phyloP scores from a whole-genome alignment of 2,329 filamentous ascomycete genomes.

The Nemania serpens region DNA sequence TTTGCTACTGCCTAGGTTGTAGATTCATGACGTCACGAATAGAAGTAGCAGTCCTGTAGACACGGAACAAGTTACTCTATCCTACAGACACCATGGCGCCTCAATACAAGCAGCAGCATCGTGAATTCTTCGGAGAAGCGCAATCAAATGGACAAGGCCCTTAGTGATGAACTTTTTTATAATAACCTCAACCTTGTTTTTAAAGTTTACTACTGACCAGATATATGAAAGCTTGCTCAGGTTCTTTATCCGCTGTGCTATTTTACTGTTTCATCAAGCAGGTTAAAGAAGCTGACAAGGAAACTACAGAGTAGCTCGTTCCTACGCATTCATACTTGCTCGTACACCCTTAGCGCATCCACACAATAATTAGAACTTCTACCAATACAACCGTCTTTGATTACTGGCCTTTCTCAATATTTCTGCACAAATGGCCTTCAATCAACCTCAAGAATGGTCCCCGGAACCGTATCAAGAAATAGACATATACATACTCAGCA shows the following conservation, averaged over 20 bases:
- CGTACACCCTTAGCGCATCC: conserved; percentile 18
- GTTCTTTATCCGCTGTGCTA: conserved; percentile 25
- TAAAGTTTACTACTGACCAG: conserved; percentile 24
- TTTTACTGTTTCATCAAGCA: conserved; percentile 27
- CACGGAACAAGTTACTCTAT: no score
- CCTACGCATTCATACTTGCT: conserved; percentile 20
- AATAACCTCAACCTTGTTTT: conserved; percentile 20
- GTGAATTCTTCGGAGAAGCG: conserved; percentile 44
- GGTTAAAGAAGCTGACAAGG: conserved; percentile 21
- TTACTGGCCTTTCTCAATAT: conserved; percentile 25
- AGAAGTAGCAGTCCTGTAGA: conserved; percentile 11
- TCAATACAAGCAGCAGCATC: conserved; percentile 42
- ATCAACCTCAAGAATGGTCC: conserved; percentile 25
- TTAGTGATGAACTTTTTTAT: conserved; percentile 44
- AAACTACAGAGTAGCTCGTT: conserved; percentile 22
- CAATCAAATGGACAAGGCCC: conserved; percentile 40
- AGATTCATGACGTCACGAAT: conserved; percentile 7
- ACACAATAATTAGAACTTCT: conserved; percentile 24
- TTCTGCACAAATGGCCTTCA: conserved; percentile 25
- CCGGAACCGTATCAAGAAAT: conserved; percentile 27
- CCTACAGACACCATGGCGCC: conserved; percentile 27
- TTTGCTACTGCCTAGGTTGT: conserved; percentile 8
- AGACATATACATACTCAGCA: conserved; percentile 16
- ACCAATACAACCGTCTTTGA: conserved; percentile 26
- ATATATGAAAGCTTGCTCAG: conserved; percentile 22